phyloP scores from a whole-genome alignment of 176 grass and related monocot genomes.

The Melocanna baccifera region DNA sequence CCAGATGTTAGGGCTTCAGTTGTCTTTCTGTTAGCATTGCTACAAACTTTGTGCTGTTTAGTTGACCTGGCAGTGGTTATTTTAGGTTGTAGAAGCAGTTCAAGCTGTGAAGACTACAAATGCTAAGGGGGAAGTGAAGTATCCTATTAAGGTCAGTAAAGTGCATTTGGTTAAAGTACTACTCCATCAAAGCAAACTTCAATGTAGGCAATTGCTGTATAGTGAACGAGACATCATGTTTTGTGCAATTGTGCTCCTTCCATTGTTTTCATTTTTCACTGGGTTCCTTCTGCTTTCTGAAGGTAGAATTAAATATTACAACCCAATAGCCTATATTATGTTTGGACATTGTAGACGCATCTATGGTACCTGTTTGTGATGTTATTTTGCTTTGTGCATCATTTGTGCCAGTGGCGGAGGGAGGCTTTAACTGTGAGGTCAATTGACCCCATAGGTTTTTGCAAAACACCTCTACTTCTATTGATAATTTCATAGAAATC shows the following conservation, averaged over 20 bases:
- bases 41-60: neutral
- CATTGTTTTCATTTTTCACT: neutral
- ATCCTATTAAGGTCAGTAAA: slow-evolving; percentile 85
- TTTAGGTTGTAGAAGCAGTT: slow-evolving; percentile 90
- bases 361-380: neutral
- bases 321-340: neutral
- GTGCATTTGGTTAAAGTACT: neutral
- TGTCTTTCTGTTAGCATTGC: neutral
- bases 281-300: neutral
- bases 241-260: neutral
- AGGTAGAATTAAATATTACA: neutral
- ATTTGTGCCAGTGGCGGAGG: too few species aligned
- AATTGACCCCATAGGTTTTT: too few species aligned
- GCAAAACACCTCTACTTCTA: too few species aligned
- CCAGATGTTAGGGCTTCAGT: neutral
- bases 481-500: too few species aligned
- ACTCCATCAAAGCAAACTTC: neutral
- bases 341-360: neutral
- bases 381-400: neutral
- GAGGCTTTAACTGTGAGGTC: too few species aligned
- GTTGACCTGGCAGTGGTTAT: slow-evolving; percentile 11
- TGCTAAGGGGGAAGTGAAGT: slow-evolving; percentile 73
- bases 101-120: slow-evolving; percentile 91
- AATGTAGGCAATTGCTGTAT: neutral
- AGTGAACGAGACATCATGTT: neutral